Base-by-base conservation (phyloP, 2,329 filamentous ascomycete genomes). In the Elsinoe perseae region DNA sequence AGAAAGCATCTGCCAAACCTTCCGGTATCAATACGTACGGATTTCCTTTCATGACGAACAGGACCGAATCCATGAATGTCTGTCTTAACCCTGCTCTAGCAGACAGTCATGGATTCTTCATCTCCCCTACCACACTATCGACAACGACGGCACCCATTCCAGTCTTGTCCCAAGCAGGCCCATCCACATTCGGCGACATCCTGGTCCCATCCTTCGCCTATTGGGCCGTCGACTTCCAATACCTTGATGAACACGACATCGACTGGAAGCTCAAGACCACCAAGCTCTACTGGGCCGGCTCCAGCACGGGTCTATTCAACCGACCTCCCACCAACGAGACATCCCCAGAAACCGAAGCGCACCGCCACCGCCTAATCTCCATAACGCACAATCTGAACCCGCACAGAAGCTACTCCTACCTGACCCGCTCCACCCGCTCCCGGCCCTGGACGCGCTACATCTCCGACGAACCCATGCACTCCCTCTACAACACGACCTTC, bases 241-340 rank as follows among this genome's bases (percentile, higher is more conserved):
- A 81, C 60, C 64, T 73, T 2, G 62, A 66, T 0, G 27, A 58
- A 0, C 46, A 68, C 2, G 80, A 81, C 57, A 36, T 73, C 0
- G 62, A 67, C 0, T 83, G 79, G 79, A 64, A 75, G 0, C 46
- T 68, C 4, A 84, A 83, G 61, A 61, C 60, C 1, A 74, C 77
- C 32, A 74, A 73, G 2, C 62, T 82, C 0, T 83, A 82, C 63
- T 83, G 80, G 81, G 73, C 75, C 0, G 80, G 80, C 0, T 79
- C 76, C 0, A 80, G 73, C 0, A 81, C 80, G 0, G 80, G 80
- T 2, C 78, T 68, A 66, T 52, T 16, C 12, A 36, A 34, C 48
- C 6, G 8, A 3, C n/a, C 18, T 1, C 28, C 28, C 1, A 0
- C 36, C 9, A 58, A 59, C 0, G 63, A 67, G 8, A 59, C 65